phyloP scores from a whole-genome alignment of 495 filamentous ascomycete species.

The Penicillium herquei region DNA sequence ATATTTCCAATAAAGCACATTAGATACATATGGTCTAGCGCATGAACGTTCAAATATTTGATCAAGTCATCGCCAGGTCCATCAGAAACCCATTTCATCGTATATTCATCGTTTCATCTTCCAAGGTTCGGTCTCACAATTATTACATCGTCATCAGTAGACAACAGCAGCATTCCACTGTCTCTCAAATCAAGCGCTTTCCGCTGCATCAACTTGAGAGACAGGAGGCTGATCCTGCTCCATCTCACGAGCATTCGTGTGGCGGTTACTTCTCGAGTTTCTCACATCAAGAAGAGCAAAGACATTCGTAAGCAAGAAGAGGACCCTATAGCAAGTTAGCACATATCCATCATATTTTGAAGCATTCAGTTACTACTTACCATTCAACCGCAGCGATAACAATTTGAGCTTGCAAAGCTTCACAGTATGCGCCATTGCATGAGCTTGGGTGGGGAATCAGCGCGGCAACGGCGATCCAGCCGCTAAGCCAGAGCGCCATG shows the following conservation, averaged over 20 bases:
- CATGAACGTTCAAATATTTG: too few species aligned
- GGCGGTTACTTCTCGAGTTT: conserved; percentile 9
- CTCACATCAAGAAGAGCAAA: conserved; percentile 18
- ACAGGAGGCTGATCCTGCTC: not conserved
- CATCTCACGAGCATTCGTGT: not conserved
- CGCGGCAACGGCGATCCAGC: conserved; percentile 66
- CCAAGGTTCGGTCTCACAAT: not conserved
- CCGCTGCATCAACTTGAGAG: not conserved
- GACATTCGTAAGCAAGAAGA: conserved; percentile 20
- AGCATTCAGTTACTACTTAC: conserved; percentile 25
- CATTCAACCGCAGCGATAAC: conserved; percentile 51
- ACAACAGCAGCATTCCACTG: too few species aligned
- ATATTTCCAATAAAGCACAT: too few species aligned
- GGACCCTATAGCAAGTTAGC: conserved; percentile 30
- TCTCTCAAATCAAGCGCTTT: too few species aligned
- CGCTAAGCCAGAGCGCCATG: conserved; percentile 56
- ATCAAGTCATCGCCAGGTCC: not conserved
- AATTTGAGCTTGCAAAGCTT: conserved; percentile 38
- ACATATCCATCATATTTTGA: not conserved
- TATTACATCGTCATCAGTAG: too few species aligned
- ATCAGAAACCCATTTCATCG: not conserved
- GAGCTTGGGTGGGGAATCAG: conserved; percentile 44
- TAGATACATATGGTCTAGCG: too few species aligned
- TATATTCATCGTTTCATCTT: too few species aligned
- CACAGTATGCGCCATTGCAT: conserved; percentile 47